Conservation (phyloP, 768 basidiomycete species). For the Phlegmacium glaucopus region DNA sequence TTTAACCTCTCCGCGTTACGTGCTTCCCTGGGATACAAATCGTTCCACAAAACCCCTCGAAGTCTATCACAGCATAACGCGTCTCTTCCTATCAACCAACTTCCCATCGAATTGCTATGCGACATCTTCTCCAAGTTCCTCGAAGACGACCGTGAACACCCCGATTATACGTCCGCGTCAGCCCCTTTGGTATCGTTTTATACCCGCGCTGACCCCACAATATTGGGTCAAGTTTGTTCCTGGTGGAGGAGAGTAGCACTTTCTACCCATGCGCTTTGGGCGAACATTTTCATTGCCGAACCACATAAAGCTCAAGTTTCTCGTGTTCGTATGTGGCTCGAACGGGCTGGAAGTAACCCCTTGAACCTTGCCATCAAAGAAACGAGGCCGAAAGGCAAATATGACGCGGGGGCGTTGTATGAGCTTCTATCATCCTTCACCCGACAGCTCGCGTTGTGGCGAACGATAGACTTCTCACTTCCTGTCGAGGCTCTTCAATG, state of each 20-base stretch:
- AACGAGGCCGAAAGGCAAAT: background rate
- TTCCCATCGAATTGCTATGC: too few species aligned
- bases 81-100: too few species aligned
- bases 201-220: slow-evolving; percentile 8
- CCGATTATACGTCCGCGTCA: background rate
- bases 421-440: slow-evolving; percentile 9
- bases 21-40: too few species aligned
- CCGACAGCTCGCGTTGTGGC: background rate
- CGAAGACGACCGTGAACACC: too few species aligned
- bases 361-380: slow-evolving; percentile 6
- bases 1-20: too few species aligned
- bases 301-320: slow-evolving; percentile 7
- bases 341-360: slow-evolving; percentile 8
- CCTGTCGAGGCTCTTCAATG: background rate
- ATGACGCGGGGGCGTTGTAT: background rate
- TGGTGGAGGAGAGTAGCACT: slow-evolving; percentile 19
- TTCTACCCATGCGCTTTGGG: slow-evolving; percentile 16
- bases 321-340: slow-evolving; percentile 9
- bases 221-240: slow-evolving; percentile 16
- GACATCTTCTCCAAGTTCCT: too few species aligned
- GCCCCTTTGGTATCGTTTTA: background rate
- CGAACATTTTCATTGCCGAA: slow-evolving; percentile 8
- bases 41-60: too few species aligned
- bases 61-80: too few species aligned
- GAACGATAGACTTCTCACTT: background rate